Base-by-base conservation (phyloP, 176 grass and related monocot genomes). In the Pharus latifolius region DNA sequence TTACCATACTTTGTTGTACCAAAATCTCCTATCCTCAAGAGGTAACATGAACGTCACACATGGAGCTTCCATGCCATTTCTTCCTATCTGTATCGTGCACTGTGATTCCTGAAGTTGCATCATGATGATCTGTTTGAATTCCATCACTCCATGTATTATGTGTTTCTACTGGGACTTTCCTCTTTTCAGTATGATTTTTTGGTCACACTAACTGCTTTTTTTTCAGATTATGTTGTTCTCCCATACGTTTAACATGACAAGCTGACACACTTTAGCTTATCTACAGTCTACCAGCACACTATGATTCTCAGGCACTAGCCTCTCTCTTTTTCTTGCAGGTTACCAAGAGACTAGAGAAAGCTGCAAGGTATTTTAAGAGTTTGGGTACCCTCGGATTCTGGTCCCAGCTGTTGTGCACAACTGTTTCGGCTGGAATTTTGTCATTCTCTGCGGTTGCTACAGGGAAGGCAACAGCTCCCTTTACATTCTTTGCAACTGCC, bases 351-450 rank as follows among this genome's bases (percentile, higher is more conserved):
- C 71, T 98, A 75, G 80, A 81, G 72, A 83, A 88, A 76, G 93
- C 90, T 17, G 60, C 84, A 10, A 45, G 59, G 61, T 85, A 93
- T 57, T 98, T 98, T 56, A 98, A 88, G 72, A 91, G 65, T 29
- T 52, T 98, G 67, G 95, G 90, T 11, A 73, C 80, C 62, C 57
- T 93, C 24, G 95, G 81, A 16, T 98, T 98, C 59, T 98, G 95
- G 95, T 85, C 87, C 19, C 95, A 98, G 62, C 60, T 98, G 33
- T 84, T 98, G 4, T 93, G 81, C 69, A 91, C 90, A 0, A 66
- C 86, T 75, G 84, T 93, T 34, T 85, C 94, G 3, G 89, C 89
- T n/a, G 89, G 70, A 61, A 93, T 98, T 46, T 73, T 98, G 42
- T 85, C 94, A 1, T 88, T 90, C 81, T 88, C 90, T 2, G 69